phyloP scores from a whole-genome alignment of 2,329 filamentous ascomycete genomes.

The Ceratocystis harringtonii region DNA sequence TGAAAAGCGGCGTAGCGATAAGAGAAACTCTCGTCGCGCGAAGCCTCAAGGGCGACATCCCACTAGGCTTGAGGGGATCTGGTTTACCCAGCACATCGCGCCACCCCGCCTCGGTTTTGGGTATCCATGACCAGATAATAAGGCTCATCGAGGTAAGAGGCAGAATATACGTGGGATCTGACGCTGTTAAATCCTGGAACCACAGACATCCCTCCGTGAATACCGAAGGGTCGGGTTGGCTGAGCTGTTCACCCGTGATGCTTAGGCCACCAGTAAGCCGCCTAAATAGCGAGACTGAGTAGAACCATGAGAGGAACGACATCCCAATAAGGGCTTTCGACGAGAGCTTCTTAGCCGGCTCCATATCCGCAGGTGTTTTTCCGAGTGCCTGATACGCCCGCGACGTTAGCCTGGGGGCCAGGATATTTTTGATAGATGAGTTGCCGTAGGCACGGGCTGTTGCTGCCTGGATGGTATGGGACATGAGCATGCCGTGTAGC shows the following conservation, averaged over 20 bases:
- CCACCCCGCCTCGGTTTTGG: constrained; percentile 12
- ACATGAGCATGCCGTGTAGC: constrained; percentile 16
- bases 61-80: constrained; percentile 15
- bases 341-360: constrained; percentile 21
- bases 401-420: constrained; percentile 1
- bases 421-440: constrained; percentile 22
- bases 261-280: constrained; percentile 20
- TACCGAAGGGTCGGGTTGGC: constrained; percentile 28
- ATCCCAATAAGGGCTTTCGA: constrained; percentile 7
- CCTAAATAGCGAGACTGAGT: constrained; percentile 19
- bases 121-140: constrained; percentile 14
- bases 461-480: constrained; percentile 21
- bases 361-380: constrained; percentile 4
- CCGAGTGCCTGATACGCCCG: constrained; percentile 7
- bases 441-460: constrained; percentile 21
- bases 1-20: constrained; percentile 12
- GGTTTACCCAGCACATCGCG: constrained; percentile 11
- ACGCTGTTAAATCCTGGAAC: constrained; percentile 38
- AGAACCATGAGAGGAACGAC: constrained; percentile 16
- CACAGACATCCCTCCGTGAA: constrained; percentile 37
- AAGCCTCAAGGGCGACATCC: constrained; percentile 13
- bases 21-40: constrained; percentile 9
- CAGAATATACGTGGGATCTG: constrained; percentile 37
- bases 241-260: constrained; percentile 19
- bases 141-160: constrained; percentile 22